Base-by-base conservation (phyloP, 768 basidiomycete species). In the Lentinus brumalis region DNA sequence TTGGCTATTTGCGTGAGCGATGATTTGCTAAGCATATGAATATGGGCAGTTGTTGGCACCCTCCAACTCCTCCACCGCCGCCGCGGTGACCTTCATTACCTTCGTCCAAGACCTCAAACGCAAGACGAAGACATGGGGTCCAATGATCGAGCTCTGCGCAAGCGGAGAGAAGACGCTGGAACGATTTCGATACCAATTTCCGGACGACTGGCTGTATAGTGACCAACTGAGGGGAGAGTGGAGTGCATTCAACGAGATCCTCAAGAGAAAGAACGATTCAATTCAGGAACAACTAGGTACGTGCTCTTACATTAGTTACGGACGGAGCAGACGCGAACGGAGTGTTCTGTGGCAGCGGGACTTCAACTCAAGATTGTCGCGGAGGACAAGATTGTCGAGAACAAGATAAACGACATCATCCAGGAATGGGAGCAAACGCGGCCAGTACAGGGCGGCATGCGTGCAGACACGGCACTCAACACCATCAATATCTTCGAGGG, bases 351-450 rank as follows among this genome's bases (percentile, higher is more conserved):
- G 26, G 18, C 46, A 96, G 96, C 94, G 64, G 97, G 96, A 0
- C 81, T 99, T n/a, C 97, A 98, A 75, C 81, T 98, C 63, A 99
- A 98, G 83, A 96, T 99, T 73, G 92, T 96, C n/a, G 95, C 97
- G 1, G 95, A 99, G 74, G 97, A 98, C 80, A 96, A 96, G 79
- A 94, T 98, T 56, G 87, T 98, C 1, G 94, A 96, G 79, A 92
- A 94, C 76, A 95, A 94, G 78, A 95, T 98, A 70, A 88, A 84
- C 68, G 95, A 97, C 68, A 84, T 94, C 59, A 81, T 97, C 15
- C 76, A 81, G 57, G 97, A 98, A 74, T 98, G 97, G 97, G 96
- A 98, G 72, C 84, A 89, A 69, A 93, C 89, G 64, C 93, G 97
- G 69, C 97, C 97, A 0, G 93, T 99, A 14, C 96, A 98, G 75